phyloP scores from a whole-genome alignment of 2,329 filamentous ascomycete species.

The Hypoxylon sp. region DNA sequence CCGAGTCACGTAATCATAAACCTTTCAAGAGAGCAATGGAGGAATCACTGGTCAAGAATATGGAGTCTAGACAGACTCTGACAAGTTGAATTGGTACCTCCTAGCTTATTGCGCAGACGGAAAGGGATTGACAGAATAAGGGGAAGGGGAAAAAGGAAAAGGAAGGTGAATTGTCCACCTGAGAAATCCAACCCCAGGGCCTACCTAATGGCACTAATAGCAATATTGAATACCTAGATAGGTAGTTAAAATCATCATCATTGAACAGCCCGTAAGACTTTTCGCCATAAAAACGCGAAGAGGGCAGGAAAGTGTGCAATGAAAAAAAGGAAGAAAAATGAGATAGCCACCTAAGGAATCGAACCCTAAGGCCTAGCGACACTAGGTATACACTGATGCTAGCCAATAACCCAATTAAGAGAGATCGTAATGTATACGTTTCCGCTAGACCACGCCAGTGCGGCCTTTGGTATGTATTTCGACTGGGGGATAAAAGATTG shows the following conservation, averaged over 20 bases:
- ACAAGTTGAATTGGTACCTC: no score
- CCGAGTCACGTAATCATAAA: no score
- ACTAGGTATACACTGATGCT: slow-evolving; percentile 1
- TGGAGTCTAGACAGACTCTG: no score
- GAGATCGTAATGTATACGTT: neutral
- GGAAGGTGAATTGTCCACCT: slow-evolving; percentile 5
- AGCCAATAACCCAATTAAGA: neutral
- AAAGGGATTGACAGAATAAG: no score
- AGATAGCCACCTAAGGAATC: slow-evolving; percentile 22
- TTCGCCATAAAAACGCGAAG: neutral
- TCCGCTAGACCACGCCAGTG: slow-evolving; percentile 19
- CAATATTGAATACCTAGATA: neutral
- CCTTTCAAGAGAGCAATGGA: no score
- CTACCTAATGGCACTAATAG: slow-evolving; percentile 16
- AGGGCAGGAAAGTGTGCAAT: neutral
- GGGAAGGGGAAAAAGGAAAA: slow-evolving; percentile 6
- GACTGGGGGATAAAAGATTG: neutral
- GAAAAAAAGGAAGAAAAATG: neutral
- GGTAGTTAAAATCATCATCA: neutral
- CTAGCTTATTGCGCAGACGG: no score
- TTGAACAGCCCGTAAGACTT: no score
- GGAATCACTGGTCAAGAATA: no score
- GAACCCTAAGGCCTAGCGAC: slow-evolving; percentile 28
- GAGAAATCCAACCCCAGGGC: slow-evolving; percentile 30
- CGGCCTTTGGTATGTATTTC: slow-evolving; percentile 6